These are phyloP conservation scores for Paramecium biaurelia DNA, from an alignment of 73 alveolate genomes.

Conservation along the genomic window DNA sequence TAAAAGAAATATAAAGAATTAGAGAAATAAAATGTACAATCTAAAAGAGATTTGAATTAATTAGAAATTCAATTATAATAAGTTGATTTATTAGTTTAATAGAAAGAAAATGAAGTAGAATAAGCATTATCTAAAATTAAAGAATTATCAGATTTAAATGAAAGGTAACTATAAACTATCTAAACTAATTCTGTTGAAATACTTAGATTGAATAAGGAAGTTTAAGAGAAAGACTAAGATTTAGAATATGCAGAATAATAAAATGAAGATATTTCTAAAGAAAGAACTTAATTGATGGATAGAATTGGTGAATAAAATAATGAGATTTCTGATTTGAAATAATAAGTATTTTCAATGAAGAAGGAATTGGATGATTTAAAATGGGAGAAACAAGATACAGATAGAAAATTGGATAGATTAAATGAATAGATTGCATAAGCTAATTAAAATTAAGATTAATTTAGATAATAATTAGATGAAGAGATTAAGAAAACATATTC, in stretches of 20 bases:
- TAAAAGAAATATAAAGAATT: constrained; percentile 33
- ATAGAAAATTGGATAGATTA: background rate
- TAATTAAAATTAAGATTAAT: background rate
- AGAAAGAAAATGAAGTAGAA: constrained; percentile 29
- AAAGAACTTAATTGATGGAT: background rate
- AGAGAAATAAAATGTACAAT: background rate
- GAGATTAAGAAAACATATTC: background rate
- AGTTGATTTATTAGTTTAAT: background rate
- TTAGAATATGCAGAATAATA: background rate
- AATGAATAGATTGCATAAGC: background rate
- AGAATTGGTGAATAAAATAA: background rate
- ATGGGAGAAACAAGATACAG: background rate
- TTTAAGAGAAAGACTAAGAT: background rate
- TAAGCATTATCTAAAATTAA: background rate
- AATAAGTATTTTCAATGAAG: background rate
- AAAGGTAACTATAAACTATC: background rate
- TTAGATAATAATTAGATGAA: background rate
- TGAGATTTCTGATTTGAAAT: background rate
- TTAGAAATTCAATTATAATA: background rate
- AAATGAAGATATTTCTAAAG: background rate
- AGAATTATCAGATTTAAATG: background rate
- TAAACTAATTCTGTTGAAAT: background rate
- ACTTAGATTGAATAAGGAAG: background rate
- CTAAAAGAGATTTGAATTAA: constrained; percentile 7
- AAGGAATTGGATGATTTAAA: background rate